Base-by-base conservation (phyloP, 805 yeast genomes). In the Komagataella ulmi region DNA sequence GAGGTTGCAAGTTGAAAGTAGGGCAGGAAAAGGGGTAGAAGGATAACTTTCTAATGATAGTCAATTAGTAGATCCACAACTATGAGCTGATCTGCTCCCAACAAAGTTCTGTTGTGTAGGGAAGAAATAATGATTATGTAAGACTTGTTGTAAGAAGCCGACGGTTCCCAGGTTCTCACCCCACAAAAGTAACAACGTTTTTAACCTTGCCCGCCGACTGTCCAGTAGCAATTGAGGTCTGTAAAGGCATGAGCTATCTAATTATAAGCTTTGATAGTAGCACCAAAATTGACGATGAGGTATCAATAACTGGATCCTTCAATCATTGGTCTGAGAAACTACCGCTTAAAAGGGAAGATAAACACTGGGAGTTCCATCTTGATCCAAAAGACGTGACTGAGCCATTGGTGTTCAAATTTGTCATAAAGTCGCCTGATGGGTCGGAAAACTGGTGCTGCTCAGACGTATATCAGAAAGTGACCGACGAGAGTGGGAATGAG, bases 401-500 rank as follows among this genome's bases (percentile, higher is more conserved):
- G 36, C 53, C 49, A 48, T 17, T 50, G 49, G 43, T 48, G 46
- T 51, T 48, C 46, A 51, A 51, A 45, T 48, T 50, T 47, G 48
- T 48, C 44, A 48, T 17, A 17, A 40, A 48, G 17, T 23, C 24
- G 7, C 8, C n/a, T 7, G 24, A 23, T 7, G 45, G 44, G 18
- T 47, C 46, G 36, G 44, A 44, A 24, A 30, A 14, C 18, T 40
- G 17, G 24, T n/a, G n/a, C 17, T 46, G 48, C 14, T 46, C 21
- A 14, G 24, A 7, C 2, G 4, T 24, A 3, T 24, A 19, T 8
- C 17, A 36, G 44, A 23, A 19, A 18, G 45, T 36, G 12, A 49
- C 48, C 48, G 50, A 49, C 44, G 52, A 44, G 48, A 52, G 50
- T 6, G 55, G 58, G 52, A 51, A 56, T 53, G 58, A 50, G 6